phyloP scores from a whole-genome alignment of 345 rosid species.

The Euphorbia lathyris region DNA sequence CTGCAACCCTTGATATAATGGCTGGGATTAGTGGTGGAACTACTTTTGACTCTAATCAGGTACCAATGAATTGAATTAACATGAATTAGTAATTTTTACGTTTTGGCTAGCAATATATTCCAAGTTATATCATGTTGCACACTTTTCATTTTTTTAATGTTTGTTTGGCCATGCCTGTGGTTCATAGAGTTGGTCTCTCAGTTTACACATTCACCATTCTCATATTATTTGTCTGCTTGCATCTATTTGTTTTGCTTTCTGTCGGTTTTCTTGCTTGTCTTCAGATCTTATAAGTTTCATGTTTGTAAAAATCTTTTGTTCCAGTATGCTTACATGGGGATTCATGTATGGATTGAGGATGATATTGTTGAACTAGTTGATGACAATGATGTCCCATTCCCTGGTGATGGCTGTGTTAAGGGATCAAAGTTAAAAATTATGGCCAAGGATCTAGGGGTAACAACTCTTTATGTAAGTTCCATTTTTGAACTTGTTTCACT shows the following conservation, averaged over 20 bases:
- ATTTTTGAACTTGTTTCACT: conserved; percentile 17
- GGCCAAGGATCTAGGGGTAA: conserved; percentile 72
- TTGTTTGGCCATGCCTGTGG: background rate
- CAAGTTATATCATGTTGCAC: background rate
- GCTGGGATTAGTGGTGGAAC: conserved; percentile 71
- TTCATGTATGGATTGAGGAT: conserved; percentile 72
- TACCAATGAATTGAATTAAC: conserved; percentile 35
- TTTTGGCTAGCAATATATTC: conserved; percentile 12
- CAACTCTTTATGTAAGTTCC: conserved; percentile 70
- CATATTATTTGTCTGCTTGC: background rate
- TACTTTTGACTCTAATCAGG: conserved; percentile 80
- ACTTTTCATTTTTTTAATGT: conserved; percentile 1
- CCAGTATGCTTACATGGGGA: conserved; percentile 76
- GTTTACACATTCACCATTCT: conserved; percentile 2
- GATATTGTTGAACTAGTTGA: conserved; percentile 54
- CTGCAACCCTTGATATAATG: conserved; percentile 49
- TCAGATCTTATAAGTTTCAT: conserved; percentile 3
- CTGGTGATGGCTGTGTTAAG: conserved; percentile 39
- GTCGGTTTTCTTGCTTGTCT: background rate
- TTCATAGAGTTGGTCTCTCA: background rate
- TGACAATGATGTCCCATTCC: conserved; percentile 34
- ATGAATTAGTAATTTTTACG: background rate
- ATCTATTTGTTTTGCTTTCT: background rate
- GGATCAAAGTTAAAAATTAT: conserved; percentile 50
- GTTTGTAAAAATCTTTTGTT: conserved; percentile 20